These are phyloP conservation scores for Sugiyamaella americana DNA, from an alignment of 805 yeast species.

Conservation along the genomic window DNA sequence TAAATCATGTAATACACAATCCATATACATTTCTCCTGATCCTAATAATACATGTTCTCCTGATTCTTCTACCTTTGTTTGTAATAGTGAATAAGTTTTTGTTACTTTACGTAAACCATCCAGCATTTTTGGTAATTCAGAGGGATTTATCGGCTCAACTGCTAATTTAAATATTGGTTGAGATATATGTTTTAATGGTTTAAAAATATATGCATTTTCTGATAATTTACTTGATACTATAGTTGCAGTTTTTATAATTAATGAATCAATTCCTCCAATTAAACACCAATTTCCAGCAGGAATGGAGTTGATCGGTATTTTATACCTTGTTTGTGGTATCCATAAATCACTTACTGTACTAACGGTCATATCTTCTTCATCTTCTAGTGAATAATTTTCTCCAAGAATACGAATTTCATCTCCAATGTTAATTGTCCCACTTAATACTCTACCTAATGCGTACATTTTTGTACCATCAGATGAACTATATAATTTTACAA, in stretches of 20 bases:
- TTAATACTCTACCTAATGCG: slow-evolving; percentile 55
- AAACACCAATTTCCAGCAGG: slow-evolving; percentile 65
- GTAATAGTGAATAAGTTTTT: slow-evolving; percentile 59
- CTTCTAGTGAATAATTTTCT: slow-evolving; percentile 41
- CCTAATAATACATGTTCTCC: slow-evolving; percentile 81
- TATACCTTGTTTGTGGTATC: slow-evolving; percentile 68
- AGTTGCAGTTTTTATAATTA: slow-evolving; percentile 57
- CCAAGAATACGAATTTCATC: slow-evolving; percentile 50
- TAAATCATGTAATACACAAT: slow-evolving; percentile 73
- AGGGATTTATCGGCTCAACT: slow-evolving; percentile 72
- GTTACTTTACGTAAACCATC: slow-evolving; percentile 61
- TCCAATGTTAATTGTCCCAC: slow-evolving; percentile 52
- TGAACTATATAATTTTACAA: slow-evolving; percentile 52
- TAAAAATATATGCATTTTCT: slow-evolving; percentile 33
- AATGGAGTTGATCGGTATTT: slow-evolving; percentile 46
- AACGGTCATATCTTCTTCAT: slow-evolving; percentile 49
- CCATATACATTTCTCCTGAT: slow-evolving; percentile 83
- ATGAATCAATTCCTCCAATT: slow-evolving; percentile 54
- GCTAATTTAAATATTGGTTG: slow-evolving; percentile 72
- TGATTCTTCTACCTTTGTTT: slow-evolving; percentile 73
- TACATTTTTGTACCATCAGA: slow-evolving; percentile 47
- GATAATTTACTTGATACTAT: slow-evolving; percentile 31
- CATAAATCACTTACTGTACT: slow-evolving; percentile 32
- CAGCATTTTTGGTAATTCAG: slow-evolving; percentile 66
- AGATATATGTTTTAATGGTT: slow-evolving; percentile 40